A percentile compares a stretch with the other conserved stretches of the same genome.
phyloP scores from a whole-genome alignment of 345 rosid species.

The Linum tenue region DNA sequence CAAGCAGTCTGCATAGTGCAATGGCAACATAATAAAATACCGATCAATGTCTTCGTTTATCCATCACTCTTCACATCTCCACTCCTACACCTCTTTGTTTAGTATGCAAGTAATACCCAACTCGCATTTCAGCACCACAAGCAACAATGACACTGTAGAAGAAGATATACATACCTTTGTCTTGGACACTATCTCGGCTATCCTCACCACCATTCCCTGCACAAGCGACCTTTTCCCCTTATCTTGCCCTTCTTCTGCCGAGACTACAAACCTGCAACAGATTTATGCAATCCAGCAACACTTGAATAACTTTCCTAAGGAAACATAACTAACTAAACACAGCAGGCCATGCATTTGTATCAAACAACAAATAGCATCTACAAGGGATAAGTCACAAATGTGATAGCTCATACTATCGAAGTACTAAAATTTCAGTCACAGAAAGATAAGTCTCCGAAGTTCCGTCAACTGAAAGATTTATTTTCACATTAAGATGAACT shows the following conservation, averaged over 20 bases:
- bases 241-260: conserved; percentile 43
- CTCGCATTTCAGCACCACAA: no score
- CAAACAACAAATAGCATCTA: neutral
- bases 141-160: no score
- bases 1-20: conserved; percentile 49
- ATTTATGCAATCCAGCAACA: neutral
- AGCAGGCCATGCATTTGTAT: neutral
- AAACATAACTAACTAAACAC: neutral
- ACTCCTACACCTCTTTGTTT: neutral
- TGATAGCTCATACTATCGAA: no score
- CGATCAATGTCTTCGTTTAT: neutral
- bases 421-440: no score
- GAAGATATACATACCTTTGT: conserved; percentile 52
- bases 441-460: neutral
- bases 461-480: neutral
- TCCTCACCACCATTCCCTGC: conserved; percentile 49
- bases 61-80: neutral
- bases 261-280: conserved; percentile 40
- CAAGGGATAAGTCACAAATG: no score
- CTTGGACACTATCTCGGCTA: conserved; percentile 44
- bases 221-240: conserved; percentile 51
- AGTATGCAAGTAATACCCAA: no score
- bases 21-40: conserved; percentile 5
- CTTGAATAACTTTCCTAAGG: conserved; percentile 1
- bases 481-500: neutral